Base-by-base conservation (phyloP, 2,329 filamentous ascomycete genomes). In the Achaetomium macrosporum region DNA sequence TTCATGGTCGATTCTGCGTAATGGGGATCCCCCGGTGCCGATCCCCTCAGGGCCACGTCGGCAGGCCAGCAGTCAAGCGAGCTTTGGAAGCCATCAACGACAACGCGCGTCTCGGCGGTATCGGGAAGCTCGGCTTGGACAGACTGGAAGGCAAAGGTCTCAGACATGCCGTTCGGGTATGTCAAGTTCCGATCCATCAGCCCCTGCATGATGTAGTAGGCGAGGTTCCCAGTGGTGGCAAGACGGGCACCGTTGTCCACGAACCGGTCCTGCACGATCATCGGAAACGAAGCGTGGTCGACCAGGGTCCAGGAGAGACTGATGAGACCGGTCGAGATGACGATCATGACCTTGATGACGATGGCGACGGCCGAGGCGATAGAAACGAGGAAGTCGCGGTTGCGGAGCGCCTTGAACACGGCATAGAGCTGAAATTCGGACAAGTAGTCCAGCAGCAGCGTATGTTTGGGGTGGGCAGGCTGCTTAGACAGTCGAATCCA, bases 251-350 rank as follows among this genome's bases (percentile, higher is more conserved):
- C 6, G 16, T 11, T 48, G 29, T 19, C 36, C 10, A 33, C 29
- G 8, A 48, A 48, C 9, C 20, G 36, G 36, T 48, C 46, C 25
- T 48, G 46, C 6, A 48, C 13, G 3, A n/a, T 48, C n/a, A 41
- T 20, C 9, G 46, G 46, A 36, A 25, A 41, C 11, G 46, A 48
- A 7, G 35, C 6, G 10, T 41, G 5, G 15, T 31, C 11, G 10
- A 41, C 36, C 10, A 13, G 25, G 6, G 20, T 41, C 46, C 46
- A 41, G 2, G n/a, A 41, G 10, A 48, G 46, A 12, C 20, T 10
- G 36, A 48, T 48, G 25, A 48, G 20, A 15, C 46, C 46, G 5
- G 36, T 48, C 20, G 46, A 48, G 35, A 48, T 48, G 46, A 48
- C 46, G 17, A 48, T 48, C 11, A 48, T 29, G 2, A 33, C 46